Conservation (phyloP, 2,329 filamentous ascomycete species). For the Talaromyces funiculosus region DNA sequence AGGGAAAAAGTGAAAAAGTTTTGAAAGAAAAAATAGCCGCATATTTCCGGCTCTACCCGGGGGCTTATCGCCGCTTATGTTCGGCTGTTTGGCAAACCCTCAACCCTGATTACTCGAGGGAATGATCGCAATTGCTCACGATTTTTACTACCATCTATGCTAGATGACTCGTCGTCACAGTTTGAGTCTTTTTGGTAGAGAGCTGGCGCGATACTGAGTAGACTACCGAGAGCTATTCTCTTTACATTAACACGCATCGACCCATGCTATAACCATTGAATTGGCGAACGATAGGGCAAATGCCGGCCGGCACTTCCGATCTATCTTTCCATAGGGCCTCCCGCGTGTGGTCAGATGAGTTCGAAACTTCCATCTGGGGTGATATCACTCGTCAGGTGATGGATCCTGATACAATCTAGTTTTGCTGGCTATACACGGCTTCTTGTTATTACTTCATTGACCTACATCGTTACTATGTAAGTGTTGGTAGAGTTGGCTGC, state of each 20-base stretch:
- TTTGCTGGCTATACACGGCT: background rate
- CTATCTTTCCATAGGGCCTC: background rate
- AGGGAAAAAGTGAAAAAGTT: background rate
- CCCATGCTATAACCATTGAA: background rate
- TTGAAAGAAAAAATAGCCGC: background rate
- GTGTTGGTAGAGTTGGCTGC: background rate
- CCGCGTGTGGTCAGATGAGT: background rate
- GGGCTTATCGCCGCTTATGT: conserved; percentile 8
- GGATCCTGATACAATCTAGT: background rate
- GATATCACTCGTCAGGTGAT: background rate
- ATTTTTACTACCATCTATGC: background rate
- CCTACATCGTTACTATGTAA: too few relatives aligned
- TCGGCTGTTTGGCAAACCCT: conserved; percentile 1
- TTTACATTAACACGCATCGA: background rate
- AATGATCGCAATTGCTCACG: background rate
- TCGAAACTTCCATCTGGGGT: background rate
- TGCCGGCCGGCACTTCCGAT: background rate
- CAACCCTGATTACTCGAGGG: background rate
- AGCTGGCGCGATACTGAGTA: background rate
- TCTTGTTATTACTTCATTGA: background rate
- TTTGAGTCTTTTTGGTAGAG: background rate
- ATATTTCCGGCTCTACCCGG: conserved; percentile 3
- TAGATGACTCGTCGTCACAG: background rate
- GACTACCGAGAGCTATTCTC: background rate
- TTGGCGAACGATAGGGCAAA: background rate